Evolutionary conservation across 2,329 filamentous ascomycete genomes (phyloP), one percentile per base, ranked within the genome.

Genomic region (Talaromyces sp.): DNA sequence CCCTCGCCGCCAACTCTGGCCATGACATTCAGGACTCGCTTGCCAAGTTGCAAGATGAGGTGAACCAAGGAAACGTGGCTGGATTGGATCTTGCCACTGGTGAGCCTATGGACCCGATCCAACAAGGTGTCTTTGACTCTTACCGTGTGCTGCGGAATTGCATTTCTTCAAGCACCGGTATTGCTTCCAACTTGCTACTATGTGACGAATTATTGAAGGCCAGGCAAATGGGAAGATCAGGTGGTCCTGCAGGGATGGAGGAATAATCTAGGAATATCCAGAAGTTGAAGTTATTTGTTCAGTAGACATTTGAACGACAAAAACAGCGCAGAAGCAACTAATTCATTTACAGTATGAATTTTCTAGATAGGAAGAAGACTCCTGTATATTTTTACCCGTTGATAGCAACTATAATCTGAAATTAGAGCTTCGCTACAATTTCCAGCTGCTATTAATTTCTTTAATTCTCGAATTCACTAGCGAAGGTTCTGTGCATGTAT

Each of bases 131-230:
- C 9, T 99, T 90, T 74, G 94, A 99, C 75, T 97, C 92, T 14
- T 99, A 95, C 86, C 86, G 94, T 61, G 94, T 99, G 38, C 77
- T 99, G 69, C 85, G 94, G 67, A 97, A 97, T 80, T 92, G 88
- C 74, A 87, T 99, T 64, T 92, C 94, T 3, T 97, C 92, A 35
- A 94, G 92, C 75, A 89, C 93, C 27, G 91, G 94, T 64, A 99
- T 99, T 71, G 93, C 94, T 6, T 93, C 91, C 10, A 99, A 99
- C 79, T 81, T 99, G 65, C 81, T 99, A 66, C 84, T 99, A 55
- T 99, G 94, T 71, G 94, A 99, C 71, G 94, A 99, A 82, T 84
- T 99, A 81, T 82, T 99, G 69, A 99, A 99, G 83, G 94, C 94
- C 63, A 85, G 94, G 74, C 93, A 99, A 81, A 99, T 99, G 94